Conservation (phyloP, 768 basidiomycete species). For the Inosperma sp. region DNA sequence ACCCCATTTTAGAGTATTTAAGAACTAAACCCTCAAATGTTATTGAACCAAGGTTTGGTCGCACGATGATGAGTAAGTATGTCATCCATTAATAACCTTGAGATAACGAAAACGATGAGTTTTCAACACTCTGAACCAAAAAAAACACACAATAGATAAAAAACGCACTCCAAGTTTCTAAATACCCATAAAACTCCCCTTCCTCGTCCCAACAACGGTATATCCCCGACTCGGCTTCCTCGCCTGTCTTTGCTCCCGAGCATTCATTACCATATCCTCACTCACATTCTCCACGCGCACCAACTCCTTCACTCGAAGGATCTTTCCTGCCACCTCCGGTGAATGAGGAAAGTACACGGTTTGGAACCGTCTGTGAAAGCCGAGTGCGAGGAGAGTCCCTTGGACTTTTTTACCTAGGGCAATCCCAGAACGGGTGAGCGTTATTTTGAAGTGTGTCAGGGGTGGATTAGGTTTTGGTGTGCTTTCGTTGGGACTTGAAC, state of each 20-base stretch:
- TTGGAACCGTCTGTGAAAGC: conserved; percentile 77
- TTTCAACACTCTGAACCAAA: too few relatives aligned
- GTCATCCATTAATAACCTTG: too few relatives aligned
- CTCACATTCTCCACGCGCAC: conserved; percentile 86
- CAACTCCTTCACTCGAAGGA: conserved; percentile 84
- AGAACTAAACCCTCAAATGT: too few relatives aligned
- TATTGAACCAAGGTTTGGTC: too few relatives aligned
- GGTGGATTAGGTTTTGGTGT: too few relatives aligned
- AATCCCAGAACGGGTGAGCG: conserved; percentile 82
- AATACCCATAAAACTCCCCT: conserved; percentile 31
- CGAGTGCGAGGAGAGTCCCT: conserved; percentile 76
- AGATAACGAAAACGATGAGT: too few relatives aligned
- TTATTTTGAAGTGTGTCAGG: conserved; percentile 83
- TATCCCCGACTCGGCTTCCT: conserved; percentile 68
- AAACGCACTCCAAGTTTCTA: too few relatives aligned
- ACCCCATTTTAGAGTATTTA: too few relatives aligned
- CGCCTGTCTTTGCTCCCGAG: conserved; percentile 61
- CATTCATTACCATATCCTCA: conserved; percentile 58
- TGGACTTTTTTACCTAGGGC: conserved; percentile 68
- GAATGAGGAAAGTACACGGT: conserved; percentile 78
- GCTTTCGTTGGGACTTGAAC: too few relatives aligned
- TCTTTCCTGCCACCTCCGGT: conserved; percentile 77
- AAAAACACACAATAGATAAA: too few relatives aligned
- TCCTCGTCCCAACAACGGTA: conserved; percentile 43
- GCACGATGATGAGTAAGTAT: too few relatives aligned